These are phyloP conservation scores for Eucalyptus tenuipes DNA, from an alignment of 345 rosid species.

Conservation along the genomic window DNA sequence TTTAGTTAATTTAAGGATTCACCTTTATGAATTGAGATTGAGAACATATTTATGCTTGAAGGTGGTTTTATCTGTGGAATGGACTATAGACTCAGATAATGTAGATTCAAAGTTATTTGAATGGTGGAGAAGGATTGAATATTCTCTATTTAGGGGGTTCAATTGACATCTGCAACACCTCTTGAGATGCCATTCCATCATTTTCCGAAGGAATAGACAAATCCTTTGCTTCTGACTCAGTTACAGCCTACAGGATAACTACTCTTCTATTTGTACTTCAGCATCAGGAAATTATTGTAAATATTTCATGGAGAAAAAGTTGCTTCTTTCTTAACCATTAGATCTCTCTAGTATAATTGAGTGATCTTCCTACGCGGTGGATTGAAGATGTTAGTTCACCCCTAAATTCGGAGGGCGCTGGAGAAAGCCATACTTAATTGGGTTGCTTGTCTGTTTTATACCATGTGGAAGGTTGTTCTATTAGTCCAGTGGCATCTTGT, in stretches of 20 bases:
- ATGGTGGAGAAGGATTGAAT: background rate
- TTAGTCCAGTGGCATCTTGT: background rate
- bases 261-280: background rate
- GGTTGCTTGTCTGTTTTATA: background rate
- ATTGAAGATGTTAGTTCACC: background rate
- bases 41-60: background rate
- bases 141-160: background rate
- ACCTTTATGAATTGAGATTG: background rate
- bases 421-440: background rate
- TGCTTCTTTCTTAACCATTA: background rate
- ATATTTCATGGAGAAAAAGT: background rate
- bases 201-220: background rate
- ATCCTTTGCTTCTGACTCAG: background rate
- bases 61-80: background rate
- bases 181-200: background rate
- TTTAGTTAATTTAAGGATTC: background rate
- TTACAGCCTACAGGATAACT: background rate
- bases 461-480: background rate
- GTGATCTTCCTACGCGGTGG: background rate
- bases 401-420: background rate
- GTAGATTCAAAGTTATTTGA: background rate
- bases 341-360: background rate
- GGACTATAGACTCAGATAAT: background rate
- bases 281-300: background rate
- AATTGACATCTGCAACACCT: background rate